These are phyloP conservation scores for Purpureocillium lavendulum DNA, from an alignment of 2,329 filamentous ascomycete genomes.

Conservation along the genomic window DNA sequence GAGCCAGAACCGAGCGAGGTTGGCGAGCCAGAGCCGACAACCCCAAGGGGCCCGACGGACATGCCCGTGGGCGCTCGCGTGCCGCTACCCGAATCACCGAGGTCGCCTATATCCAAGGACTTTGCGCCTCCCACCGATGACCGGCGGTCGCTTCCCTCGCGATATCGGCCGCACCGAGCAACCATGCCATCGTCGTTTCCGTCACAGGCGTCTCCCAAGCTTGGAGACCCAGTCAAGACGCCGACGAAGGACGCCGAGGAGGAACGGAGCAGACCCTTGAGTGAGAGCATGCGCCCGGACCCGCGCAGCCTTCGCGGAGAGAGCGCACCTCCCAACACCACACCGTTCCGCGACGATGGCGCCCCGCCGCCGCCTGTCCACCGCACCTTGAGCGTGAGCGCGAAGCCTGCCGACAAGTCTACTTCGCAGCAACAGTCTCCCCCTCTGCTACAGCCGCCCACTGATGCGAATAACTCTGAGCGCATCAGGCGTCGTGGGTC, in stretches of 20 bases:
- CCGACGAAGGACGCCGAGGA: conserved; percentile 15
- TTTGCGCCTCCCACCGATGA: conserved; percentile 12
- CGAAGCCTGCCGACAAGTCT: conserved; percentile 16
- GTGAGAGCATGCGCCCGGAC: conserved; percentile 29
- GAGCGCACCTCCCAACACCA: conserved; percentile 16
- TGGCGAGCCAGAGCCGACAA: conserved; percentile 14
- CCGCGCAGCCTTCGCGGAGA: conserved; percentile 23
- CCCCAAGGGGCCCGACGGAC: conserved; percentile 11
- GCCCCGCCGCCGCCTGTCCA: conserved; percentile 48
- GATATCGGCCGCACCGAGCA: conserved; percentile 16
- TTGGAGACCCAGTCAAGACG: conserved; percentile 1
- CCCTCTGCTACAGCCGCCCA: conserved; percentile 11
- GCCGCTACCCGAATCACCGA: conserved; percentile 14
- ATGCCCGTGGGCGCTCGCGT: conserved; percentile 22
- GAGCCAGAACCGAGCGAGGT: conserved; percentile 24
- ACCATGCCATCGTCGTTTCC: not conserved
- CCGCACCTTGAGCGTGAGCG: conserved; percentile 33
- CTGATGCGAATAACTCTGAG: conserved; percentile 33
- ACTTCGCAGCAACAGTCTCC: not conserved
- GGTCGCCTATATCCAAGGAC: conserved; percentile 11
- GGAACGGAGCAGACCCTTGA: conserved; percentile 19
- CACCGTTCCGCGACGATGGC: conserved; percentile 40
- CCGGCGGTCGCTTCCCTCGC: conserved; percentile 13
- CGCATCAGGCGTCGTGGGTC: conserved; percentile 65
- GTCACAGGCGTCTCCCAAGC: not conserved